These are phyloP conservation scores for Talaromyces thailandensis DNA, from an alignment of 495 filamentous ascomycete genomes.

Conservation along the genomic window DNA sequence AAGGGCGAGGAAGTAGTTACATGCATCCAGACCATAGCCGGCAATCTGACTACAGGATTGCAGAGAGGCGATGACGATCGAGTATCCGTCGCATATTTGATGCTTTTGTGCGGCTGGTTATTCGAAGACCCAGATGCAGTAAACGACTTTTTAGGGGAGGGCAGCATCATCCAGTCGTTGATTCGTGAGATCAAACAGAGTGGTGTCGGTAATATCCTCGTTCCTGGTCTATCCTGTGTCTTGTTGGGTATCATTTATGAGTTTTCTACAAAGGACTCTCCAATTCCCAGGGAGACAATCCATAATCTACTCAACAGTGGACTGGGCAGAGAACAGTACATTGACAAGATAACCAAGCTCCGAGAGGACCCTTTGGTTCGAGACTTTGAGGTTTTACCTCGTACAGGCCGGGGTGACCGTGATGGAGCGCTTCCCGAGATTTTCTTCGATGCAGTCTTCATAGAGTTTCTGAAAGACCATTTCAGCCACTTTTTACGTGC, in stretches of 20 bases:
- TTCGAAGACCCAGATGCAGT: constrained; percentile 89
- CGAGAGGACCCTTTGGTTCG: constrained; percentile 75
- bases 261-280: constrained; percentile 95
- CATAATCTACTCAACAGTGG: constrained; percentile 71
- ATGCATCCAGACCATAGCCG: constrained; percentile 77
- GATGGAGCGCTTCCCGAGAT: constrained; percentile 66
- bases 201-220: constrained; percentile 46
- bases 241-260: constrained; percentile 88
- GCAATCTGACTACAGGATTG: constrained; percentile 68
- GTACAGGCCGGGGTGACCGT: constrained; percentile 47
- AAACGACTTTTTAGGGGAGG: constrained; percentile 90
- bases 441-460: constrained; percentile 76
- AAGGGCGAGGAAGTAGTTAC: constrained; percentile 93
- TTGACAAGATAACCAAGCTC: constrained; percentile 72
- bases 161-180: constrained; percentile 81
- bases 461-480: constrained; percentile 94
- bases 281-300: constrained; percentile 72
- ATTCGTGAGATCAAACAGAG: constrained; percentile 64
- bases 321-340: constrained; percentile 80
- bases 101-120: constrained; percentile 87
- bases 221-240: constrained; percentile 75
- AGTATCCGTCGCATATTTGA: constrained; percentile 77
- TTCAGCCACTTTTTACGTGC: constrained; percentile 78
- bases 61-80: constrained; percentile 72
- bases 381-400: constrained; percentile 82